Base-by-base conservation (phyloP, 2,329 filamentous ascomycete genomes). In the Scopulariopsis brevicaulis region DNA sequence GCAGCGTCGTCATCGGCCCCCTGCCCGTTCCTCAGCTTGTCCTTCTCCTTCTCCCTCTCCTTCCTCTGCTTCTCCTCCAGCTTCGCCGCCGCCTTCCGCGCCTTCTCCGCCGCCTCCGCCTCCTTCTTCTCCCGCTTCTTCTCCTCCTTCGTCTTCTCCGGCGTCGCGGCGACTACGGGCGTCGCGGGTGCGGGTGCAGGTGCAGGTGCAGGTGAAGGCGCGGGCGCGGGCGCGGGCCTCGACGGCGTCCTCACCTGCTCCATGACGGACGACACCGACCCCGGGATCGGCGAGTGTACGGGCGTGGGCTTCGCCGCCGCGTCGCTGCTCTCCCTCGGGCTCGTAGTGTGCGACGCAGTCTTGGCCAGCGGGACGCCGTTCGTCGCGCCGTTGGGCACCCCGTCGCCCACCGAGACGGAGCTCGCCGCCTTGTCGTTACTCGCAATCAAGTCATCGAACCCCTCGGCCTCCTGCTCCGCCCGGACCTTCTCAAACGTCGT, bases 401-500 rank as follows among this genome's bases (percentile, higher is more conserved):
- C 80, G 51, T 76, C 78, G 48, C 78, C 71, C 3, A 32, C 25
- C 7, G 79, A 78, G 24, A 82, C 67, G 56, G 77, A 79, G n/a
- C 82, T 81, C 55, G 77, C 79, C 18, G 82, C 81, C 53, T 79
- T 77, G 66, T 82, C 73, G 62, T 76, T 78, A 58, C 78, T 77
- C 64, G 82, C 70, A 65, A 77, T 76, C 58, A 80, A 78, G 66
- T 84, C 87, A 70, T 79, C 85, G 66, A 77, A 72, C 12, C 86
- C 86, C 69, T 96, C 91, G 53, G 83, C 86, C 65, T 95, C 91
- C 68, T 95, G 88, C 71, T 97, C 92, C 59, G 84, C 85, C 60
- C 80, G 74, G 57, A 85, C 78, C 64, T 84, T 83, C 65, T 86
- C 83, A 59, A 84, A 81, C 0, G 83, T 85, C 3, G 83, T 97